These are phyloP conservation scores for Mimosa bimucronata DNA, from an alignment of 306 rosid species.

Conservation along the genomic window DNA sequence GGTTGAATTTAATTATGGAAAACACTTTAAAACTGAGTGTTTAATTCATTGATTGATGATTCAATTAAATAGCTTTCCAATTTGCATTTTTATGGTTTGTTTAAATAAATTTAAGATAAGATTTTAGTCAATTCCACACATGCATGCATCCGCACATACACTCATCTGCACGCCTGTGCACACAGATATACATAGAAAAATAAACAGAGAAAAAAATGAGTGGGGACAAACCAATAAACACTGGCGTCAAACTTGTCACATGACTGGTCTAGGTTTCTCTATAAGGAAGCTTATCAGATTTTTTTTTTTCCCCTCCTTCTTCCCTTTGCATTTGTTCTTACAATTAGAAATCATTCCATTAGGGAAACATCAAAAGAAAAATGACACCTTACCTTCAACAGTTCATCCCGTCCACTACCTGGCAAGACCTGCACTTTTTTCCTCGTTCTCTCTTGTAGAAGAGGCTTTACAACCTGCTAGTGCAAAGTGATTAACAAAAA, in stretches of 20 bases:
- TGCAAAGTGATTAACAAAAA: constrained; percentile 20
- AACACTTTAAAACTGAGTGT: neutral
- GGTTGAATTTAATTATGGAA: neutral
- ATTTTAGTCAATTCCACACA: neutral
- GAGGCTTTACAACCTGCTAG: constrained; percentile 93
- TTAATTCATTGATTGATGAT: neutral
- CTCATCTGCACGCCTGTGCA: neutral
- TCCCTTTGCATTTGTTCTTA: neutral
- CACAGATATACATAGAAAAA: neutral
- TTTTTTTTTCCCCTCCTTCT: neutral
- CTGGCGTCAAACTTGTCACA: neutral
- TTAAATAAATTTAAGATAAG: neutral
- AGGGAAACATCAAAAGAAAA: neutral
- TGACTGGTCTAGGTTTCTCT: constrained; percentile 4
- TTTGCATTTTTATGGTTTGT: constrained; percentile 1
- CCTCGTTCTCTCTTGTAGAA: constrained; percentile 93
- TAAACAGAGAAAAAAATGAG: neutral
- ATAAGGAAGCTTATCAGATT: neutral
- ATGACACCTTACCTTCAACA: constrained; percentile 64
- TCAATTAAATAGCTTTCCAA: neutral
- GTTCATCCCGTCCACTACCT: constrained; percentile 89
- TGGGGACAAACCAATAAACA: neutral
- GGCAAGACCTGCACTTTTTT: constrained; percentile 82
- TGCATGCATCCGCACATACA: neutral
- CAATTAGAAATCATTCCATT: neutral